phyloP scores from a whole-genome alignment of 352 stramenopile genomes.

The Thalassiosira hispida region DNA sequence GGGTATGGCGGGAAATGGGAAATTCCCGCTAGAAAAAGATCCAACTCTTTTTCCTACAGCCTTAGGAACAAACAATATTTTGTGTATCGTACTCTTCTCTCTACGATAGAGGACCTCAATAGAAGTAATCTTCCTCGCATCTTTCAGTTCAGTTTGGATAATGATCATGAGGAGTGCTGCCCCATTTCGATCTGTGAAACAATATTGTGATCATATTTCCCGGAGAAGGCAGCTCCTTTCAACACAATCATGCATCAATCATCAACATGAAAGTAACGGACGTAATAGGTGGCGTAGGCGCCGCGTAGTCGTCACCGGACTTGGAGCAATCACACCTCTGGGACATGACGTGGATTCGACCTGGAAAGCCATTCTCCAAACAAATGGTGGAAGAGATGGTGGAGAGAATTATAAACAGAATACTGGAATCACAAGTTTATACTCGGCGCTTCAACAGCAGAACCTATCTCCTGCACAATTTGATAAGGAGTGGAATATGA shows the following conservation, averaged over 20 bases:
- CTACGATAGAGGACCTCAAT: too few species aligned
- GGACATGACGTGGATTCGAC: slow-evolving; percentile 64
- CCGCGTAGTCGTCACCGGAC: slow-evolving; percentile 83
- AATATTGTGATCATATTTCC: not conserved
- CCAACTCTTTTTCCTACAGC: too few species aligned
- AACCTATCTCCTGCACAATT: slow-evolving; percentile 50
- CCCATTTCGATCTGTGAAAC: not conserved
- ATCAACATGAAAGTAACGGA: not conserved
- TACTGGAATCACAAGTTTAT: slow-evolving; percentile 57
- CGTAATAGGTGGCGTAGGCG: slow-evolving; percentile 16
- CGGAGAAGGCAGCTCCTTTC: not conserved
- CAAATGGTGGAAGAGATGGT: not conserved
- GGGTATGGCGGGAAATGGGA: too few species aligned
- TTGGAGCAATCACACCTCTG: slow-evolving; percentile 81
- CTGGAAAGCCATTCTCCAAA: slow-evolving; percentile 57
- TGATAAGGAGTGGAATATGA: slow-evolving; percentile 50
- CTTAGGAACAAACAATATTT: too few species aligned
- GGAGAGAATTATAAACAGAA: slow-evolving; percentile 28
- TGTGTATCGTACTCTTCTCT: too few species aligned
- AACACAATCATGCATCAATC: not conserved
- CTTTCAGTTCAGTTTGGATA: too few species aligned
- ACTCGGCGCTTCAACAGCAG: slow-evolving; percentile 61
- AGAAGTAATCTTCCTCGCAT: too few species aligned
- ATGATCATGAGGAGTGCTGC: slow-evolving; percentile 9
- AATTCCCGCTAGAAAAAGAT: too few species aligned